Conservation (phyloP, 148 eudicot species). For the Rhododendron henanense region DNA sequence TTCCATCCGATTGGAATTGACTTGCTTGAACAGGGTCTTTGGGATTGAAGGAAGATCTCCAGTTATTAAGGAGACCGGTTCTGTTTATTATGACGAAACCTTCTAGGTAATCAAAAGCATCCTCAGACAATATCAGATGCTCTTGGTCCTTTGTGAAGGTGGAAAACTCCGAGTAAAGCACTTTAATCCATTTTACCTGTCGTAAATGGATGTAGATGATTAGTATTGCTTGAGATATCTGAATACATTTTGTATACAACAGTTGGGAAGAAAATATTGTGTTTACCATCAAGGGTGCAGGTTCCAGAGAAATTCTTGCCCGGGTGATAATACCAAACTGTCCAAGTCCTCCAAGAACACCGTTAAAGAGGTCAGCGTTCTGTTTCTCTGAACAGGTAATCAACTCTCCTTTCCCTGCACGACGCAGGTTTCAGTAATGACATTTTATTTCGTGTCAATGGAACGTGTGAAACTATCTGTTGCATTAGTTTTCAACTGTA, state of each 20-base stretch:
- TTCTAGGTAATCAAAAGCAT: slow-evolving; percentile 78
- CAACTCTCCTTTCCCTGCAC: slow-evolving; percentile 81
- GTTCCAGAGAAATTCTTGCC: slow-evolving; percentile 75
- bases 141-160: slow-evolving; percentile 83
- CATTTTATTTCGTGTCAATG: background rate
- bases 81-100: slow-evolving; percentile 88
- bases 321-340: slow-evolving; percentile 90
- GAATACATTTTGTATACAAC: background rate
- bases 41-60: slow-evolving; percentile 79
- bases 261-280: background rate
- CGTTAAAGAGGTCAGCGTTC: slow-evolving; percentile 76
- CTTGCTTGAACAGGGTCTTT: slow-evolving; percentile 69
- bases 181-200: slow-evolving; percentile 96
- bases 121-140: slow-evolving; percentile 55
- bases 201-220: background rate
- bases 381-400: slow-evolving; percentile 58
- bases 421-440: background rate
- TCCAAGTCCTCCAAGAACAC: slow-evolving; percentile 92
- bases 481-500: background rate
- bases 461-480: background rate
- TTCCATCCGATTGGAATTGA: slow-evolving; percentile 74
- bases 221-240: background rate
- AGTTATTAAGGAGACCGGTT: slow-evolving; percentile 72
- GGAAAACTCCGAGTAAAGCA: slow-evolving; percentile 70
- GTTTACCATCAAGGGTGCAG: slow-evolving; percentile 68